Evolutionary conservation across 1,284 basidiomycete species (phyloP).

Genomic region (Pascua guehoae): DNA sequence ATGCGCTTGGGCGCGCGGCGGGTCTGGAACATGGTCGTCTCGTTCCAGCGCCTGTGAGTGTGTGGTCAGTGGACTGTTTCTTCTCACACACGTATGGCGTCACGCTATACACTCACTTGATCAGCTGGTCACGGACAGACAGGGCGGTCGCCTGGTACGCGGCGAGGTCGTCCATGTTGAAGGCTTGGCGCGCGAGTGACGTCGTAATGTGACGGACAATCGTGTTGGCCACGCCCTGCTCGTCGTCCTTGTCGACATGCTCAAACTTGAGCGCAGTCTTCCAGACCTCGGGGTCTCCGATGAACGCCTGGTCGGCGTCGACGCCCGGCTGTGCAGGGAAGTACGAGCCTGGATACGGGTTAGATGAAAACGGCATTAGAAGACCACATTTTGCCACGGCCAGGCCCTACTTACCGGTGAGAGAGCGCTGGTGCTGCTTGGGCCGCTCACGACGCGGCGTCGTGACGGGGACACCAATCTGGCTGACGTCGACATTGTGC

Average conservation of each 20-base stretch:
- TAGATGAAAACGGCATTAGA: neutral
- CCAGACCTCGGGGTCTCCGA: conserved; percentile 76
- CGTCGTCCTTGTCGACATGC: conserved; percentile 39
- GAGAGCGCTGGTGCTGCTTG: conserved; percentile 36
- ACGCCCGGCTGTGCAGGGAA: conserved; percentile 56
- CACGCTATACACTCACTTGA: conserved; percentile 43
- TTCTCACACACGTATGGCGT: too few relatives aligned
- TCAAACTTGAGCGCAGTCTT: conserved; percentile 55
- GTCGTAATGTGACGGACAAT: conserved; percentile 80
- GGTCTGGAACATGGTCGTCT: conserved; percentile 47
- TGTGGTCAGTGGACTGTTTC: conserved; percentile 2
- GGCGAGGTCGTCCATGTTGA: conserved; percentile 71
- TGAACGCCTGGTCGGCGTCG: conserved; percentile 78
- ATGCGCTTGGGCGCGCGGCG: conserved; percentile 54
- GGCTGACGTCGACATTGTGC: conserved; percentile 33
- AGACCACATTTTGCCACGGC: neutral
- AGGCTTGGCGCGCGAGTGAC: conserved; percentile 78
- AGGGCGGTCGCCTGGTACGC: conserved; percentile 53
- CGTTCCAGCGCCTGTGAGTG: conserved; percentile 44
- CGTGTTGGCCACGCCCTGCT: conserved; percentile 65
- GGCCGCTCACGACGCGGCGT: conserved; percentile 43
- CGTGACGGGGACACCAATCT: conserved; percentile 42
- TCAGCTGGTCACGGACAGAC: conserved; percentile 76
- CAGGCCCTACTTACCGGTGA: conserved; percentile 34
- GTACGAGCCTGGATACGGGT: conserved; percentile 39